These are phyloP conservation scores for Oryza meridionalis DNA, from an alignment of 176 grass and related monocot genomes.

Conservation along the genomic window DNA sequence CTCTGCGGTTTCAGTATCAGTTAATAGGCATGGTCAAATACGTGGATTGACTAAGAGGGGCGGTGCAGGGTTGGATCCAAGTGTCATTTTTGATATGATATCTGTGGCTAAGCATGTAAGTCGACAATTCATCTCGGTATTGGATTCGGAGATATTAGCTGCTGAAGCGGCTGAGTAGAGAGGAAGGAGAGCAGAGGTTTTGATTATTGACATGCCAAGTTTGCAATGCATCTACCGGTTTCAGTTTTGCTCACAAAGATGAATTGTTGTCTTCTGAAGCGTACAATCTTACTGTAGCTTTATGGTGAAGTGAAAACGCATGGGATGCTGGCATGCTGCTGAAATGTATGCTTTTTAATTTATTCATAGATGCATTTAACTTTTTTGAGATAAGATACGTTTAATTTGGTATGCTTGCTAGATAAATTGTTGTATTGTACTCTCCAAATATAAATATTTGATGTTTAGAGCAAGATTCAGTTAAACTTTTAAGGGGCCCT, in stretches of 20 bases:
- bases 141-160: conserved; percentile 70
- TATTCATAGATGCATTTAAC: too few species aligned
- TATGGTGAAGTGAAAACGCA: too few species aligned
- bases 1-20: conserved; percentile 73
- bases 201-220: background rate
- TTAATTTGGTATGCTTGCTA: too few species aligned
- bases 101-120: conserved; percentile 75
- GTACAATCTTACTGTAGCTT: background rate
- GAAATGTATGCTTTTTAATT: too few species aligned
- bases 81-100: conserved; percentile 82
- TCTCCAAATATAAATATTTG: too few species aligned
- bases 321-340: too few species aligned
- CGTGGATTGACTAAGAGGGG: conserved; percentile 83
- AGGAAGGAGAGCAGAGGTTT: background rate
- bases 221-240: background rate
- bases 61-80: conserved; percentile 75
- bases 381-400: too few species aligned
- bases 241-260: background rate
- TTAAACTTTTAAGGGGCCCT: too few species aligned
- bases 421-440: too few species aligned
- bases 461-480: too few species aligned
- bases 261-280: too few species aligned
- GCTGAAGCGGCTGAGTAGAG: conserved; percentile 53
- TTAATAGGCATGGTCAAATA: conserved; percentile 73
- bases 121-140: conserved; percentile 51